Base-by-base conservation (phyloP, 2,329 filamentous ascomycete species). In the Corynespora cassiicola region DNA sequence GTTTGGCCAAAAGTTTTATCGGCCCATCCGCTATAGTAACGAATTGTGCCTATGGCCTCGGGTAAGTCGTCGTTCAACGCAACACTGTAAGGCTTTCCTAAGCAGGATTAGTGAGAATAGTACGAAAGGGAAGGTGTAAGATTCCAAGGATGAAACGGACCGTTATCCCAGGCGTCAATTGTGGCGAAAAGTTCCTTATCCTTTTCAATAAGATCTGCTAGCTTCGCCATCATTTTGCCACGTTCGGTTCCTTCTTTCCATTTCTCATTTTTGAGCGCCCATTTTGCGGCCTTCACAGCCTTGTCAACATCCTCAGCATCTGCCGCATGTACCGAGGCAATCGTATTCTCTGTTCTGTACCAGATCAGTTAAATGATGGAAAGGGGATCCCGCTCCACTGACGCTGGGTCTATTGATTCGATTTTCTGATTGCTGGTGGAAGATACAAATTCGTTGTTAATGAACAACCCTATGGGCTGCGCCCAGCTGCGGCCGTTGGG, bases 1-100 rank as follows among this genome's bases (percentile, higher is more conserved):
- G 84, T 83, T 60, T 87, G 80, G 15, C 87, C 87, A 42, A 82
- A 81, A 46, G 86, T 81, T 72, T 91, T 91, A 69, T 90, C 87
- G 24, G 86, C 84, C 68, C 80, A 90, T 30, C 87, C 87, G 28
- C 80, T 85, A 56, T 90, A 91, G 68, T 90, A 90, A 47, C 80
- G 81, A 31, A 85, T 63, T 2, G 74, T 75, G 10, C 62, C 67
- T 31, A 83, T 70, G 7, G 83, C 74, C 53, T 82, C 80, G 1
- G 62, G 70, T 7, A 89, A 68, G 63, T 88, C 84, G 37, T 80
- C 81, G 25, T 70, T 73, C 12, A 83, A 69, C 2, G 85, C 79
- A 15, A 81, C 78, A 4, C 71, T 66, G 63, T 86, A 87, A 5
- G 85, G 82, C 65, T 90, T 89, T 42, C 63, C n/a, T n/a, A n/a